phyloP scores from a whole-genome alignment of 176 grass and related monocot species.

The Raddia guianensis region DNA sequence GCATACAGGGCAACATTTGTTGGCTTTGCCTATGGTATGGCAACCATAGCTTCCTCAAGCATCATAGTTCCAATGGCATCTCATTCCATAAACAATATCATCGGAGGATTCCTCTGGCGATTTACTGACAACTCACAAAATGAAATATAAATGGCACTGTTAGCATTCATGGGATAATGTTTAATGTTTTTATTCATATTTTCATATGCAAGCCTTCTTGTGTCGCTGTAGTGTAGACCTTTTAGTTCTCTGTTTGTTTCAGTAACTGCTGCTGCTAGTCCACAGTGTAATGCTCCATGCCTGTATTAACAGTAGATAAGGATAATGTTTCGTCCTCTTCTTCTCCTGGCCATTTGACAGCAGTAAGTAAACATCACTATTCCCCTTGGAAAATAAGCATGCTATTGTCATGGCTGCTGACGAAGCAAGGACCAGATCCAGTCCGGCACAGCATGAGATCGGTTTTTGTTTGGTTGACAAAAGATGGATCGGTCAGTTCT shows the following conservation, averaged over 20 bases:
- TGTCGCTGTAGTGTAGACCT: not conserved
- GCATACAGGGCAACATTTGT: constrained; percentile 83
- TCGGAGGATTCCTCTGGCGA: constrained; percentile 76
- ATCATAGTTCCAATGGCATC: constrained; percentile 79
- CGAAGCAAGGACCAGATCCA: too few species aligned
- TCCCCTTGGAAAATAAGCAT: not conserved
- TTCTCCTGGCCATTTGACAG: not conserved
- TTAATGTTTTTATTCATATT: not conserved
- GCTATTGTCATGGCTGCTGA: not conserved
- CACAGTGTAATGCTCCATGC: not conserved
- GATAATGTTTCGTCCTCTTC: not conserved
- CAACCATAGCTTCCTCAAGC: constrained; percentile 76
- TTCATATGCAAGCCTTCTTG: not conserved
- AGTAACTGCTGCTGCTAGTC: not conserved
- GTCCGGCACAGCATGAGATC: too few species aligned
- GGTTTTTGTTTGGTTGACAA: too few species aligned
- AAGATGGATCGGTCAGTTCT: too few species aligned
- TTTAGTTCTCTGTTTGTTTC: constrained; percentile 16
- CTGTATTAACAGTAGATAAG: constrained; percentile 21
- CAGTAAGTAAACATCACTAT: not conserved
- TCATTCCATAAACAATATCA: constrained; percentile 91
- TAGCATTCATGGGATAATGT: not conserved
- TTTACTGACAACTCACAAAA: constrained; percentile 31
- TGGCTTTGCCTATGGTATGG: constrained; percentile 78
- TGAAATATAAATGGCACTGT: constrained; percentile 22